These are phyloP conservation scores for Syzygium malaccense DNA, from an alignment of 441 rosid genomes.

Conservation along the genomic window DNA sequence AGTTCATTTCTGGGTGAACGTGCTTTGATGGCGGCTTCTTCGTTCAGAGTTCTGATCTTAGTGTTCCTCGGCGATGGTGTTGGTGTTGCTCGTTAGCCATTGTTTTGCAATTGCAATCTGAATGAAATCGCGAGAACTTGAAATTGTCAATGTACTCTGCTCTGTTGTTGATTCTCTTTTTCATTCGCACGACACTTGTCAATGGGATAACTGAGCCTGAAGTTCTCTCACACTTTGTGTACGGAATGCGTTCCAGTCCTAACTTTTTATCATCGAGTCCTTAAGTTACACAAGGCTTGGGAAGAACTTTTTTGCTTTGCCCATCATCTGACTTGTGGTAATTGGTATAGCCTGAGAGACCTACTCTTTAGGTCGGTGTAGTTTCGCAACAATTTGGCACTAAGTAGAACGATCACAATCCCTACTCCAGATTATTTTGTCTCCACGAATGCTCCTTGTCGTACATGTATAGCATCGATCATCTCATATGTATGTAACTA, in stretches of 20 bases:
- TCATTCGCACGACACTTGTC: not conserved
- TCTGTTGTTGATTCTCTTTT: not conserved
- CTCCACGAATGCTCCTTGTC: not conserved
- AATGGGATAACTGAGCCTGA: not conserved
- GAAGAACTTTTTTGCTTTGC: not conserved
- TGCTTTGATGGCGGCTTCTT: not conserved
- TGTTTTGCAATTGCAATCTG: not conserved
- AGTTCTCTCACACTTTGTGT: not conserved
- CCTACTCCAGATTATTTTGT: not conserved
- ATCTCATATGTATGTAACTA: not conserved
- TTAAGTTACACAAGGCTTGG: not conserved
- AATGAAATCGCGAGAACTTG: not conserved
- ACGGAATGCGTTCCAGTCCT: not conserved
- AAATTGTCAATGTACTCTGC: not conserved
- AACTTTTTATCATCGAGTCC: not conserved
- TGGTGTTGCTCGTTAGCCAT: not conserved
- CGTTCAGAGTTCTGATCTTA: not conserved
- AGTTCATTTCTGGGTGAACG: not conserved
- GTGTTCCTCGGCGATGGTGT: not conserved
- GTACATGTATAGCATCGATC: not conserved
- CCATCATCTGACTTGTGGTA: not conserved
- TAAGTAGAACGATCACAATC: not conserved
- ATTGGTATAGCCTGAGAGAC: not conserved
- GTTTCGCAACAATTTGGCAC: not conserved
- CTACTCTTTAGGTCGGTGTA: not conserved